phyloP scores from a whole-genome alignment of 495 filamentous ascomycete species.

The Podospora australis region DNA sequence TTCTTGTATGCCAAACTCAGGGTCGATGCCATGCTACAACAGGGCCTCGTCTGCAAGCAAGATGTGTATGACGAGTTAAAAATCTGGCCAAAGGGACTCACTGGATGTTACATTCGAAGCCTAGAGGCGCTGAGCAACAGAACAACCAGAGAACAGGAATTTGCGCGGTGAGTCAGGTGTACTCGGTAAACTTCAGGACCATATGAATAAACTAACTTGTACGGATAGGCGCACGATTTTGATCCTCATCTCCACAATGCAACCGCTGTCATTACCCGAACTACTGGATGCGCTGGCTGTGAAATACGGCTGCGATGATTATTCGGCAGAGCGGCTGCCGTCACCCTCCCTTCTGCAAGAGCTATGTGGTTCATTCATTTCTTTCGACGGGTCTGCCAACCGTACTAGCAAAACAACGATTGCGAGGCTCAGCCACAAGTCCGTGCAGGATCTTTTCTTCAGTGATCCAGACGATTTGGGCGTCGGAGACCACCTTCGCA shows the following conservation, averaged over 20 bases:
- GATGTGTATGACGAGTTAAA: conserved; percentile 20
- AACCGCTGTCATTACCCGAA: conserved; percentile 20
- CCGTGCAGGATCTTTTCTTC: conserved; percentile 2
- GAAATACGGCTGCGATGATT: background rate
- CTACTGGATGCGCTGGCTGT: conserved; percentile 1
- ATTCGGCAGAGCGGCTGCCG: background rate
- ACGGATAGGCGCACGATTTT: conserved; percentile 18
- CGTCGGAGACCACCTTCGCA: background rate
- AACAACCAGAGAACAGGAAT: conserved; percentile 12
- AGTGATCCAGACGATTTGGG: background rate
- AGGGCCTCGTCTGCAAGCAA: conserved; percentile 16
- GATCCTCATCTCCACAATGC: conserved; percentile 16
- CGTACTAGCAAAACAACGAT: background rate
- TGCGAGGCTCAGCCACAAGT: conserved; percentile 4
- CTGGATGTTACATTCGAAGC: conserved; percentile 20
- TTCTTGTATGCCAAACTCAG: conserved; percentile 25
- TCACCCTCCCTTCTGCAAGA: background rate
- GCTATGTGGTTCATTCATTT: conserved; percentile 3
- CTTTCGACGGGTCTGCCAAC: background rate
- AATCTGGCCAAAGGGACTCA: conserved; percentile 22
- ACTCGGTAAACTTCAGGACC: background rate
- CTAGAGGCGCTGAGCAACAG: conserved; percentile 15
- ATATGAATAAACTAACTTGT: background rate
- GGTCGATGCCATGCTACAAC: conserved; percentile 14
- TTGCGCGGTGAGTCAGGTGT: conserved; percentile 14